These are phyloP conservation scores for Russula olivacea DNA, from an alignment of 768 basidiomycete species.

Conservation along the genomic window DNA sequence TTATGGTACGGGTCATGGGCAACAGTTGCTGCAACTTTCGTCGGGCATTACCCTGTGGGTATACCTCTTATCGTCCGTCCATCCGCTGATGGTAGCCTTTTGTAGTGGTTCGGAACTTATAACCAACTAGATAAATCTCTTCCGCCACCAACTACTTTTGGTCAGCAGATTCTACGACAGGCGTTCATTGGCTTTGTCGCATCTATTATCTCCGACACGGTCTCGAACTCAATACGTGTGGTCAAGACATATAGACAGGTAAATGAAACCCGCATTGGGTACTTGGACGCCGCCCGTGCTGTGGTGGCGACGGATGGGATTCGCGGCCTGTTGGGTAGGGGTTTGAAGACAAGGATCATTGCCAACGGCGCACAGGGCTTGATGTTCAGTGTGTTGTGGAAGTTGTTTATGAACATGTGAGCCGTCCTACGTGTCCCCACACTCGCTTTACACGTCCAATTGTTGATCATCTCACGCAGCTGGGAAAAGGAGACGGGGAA, in stretches of 20 bases:
- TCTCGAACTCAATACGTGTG: constrained; percentile 86
- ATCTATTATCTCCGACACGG: constrained; percentile 76
- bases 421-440: constrained; percentile 26
- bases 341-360: constrained; percentile 81
- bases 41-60: constrained; percentile 80
- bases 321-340: constrained; percentile 79
- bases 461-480: not conserved
- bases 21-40: constrained; percentile 90
- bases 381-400: constrained; percentile 91
- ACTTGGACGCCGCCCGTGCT: constrained; percentile 66
- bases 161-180: constrained; percentile 64
- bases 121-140: constrained; percentile 67
- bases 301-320: constrained; percentile 74
- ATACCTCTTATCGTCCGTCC: not conserved
- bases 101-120: constrained; percentile 79
- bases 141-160: constrained; percentile 46
- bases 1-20: constrained; percentile 91
- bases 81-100: constrained; percentile 7
- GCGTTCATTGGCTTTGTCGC: constrained; percentile 91
- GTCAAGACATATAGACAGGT: constrained; percentile 96
- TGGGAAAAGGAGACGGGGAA: constrained; percentile 11
- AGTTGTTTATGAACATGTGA: constrained; percentile 81
- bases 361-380: constrained; percentile 90
- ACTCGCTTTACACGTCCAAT: not conserved
- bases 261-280: constrained; percentile 72